Conservation (phyloP, 371 early-diverging fungal species). For the Mucor mucedo region DNA sequence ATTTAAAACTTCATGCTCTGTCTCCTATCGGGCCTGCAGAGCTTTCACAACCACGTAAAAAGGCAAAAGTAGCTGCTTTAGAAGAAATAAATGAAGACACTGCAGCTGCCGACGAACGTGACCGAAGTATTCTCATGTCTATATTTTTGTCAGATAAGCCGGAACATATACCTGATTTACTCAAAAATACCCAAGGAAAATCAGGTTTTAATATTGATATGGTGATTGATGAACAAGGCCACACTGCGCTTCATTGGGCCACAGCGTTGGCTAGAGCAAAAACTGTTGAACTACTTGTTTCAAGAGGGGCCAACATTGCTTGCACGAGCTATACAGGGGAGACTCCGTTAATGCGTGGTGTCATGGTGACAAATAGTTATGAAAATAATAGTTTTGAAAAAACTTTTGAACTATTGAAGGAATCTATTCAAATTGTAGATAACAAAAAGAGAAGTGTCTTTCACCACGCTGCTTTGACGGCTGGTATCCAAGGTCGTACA, state of each 20-base stretch:
- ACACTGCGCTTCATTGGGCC: conserved; percentile 88
- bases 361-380: conserved; percentile 83
- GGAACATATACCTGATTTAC: conserved; percentile 58
- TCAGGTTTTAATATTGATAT: conserved; percentile 70
- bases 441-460: conserved; percentile 76
- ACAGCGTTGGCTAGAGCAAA: conserved; percentile 77
- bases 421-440: conserved; percentile 71
- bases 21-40: conserved; percentile 9
- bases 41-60: conserved; percentile 18
- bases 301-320: conserved; percentile 69
- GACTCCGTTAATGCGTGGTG: conserved; percentile 85
- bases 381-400: conserved; percentile 79
- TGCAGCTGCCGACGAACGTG: conserved; percentile 45
- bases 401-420: conserved; percentile 73
- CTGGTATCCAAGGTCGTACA: conserved; percentile 63
- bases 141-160: conserved; percentile 75
- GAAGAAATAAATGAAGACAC: conserved; percentile 1
- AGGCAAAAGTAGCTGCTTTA: conserved; percentile 8
- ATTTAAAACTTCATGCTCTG: neutral
- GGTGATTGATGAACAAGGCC: conserved; percentile 81
- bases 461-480: conserved; percentile 84
- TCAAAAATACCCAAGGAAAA: conserved; percentile 49
- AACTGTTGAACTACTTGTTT: conserved; percentile 68
- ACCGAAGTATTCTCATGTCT: conserved; percentile 73
- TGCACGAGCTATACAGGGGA: conserved; percentile 75